These are phyloP conservation scores for Vitis vinifera DNA, from an alignment of 164 flowering plant species.

Conservation along the genomic window ASM3070453v1 NC_081809.1:3894001-3894500, in stretches of 20 bases:
- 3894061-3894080: slow-evolving; percentile 58
- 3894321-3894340: slow-evolving; percentile 12
- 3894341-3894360: slow-evolving; percentile 11
- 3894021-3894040: slow-evolving; percentile 26
- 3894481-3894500: neutral
- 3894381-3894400: neutral
- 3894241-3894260: slow-evolving; percentile 19
- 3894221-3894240: slow-evolving; percentile 16
- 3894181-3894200: slow-evolving; percentile 55
- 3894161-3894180: slow-evolving; percentile 82
- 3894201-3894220: slow-evolving; percentile 18
- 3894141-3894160: slow-evolving; percentile 92
- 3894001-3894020: slow-evolving; percentile 46
- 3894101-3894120: slow-evolving; percentile 88
- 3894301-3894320: slow-evolving; percentile 10
- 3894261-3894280: neutral
- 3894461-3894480: neutral
- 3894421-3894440: neutral
- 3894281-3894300: slow-evolving; percentile 4
- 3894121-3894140: slow-evolving; percentile 81
- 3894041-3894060: slow-evolving; percentile 51
- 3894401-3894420: neutral
- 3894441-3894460: neutral
- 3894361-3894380: slow-evolving; percentile 1
- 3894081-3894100: slow-evolving; percentile 74